These are phyloP conservation scores for Wickerhamiella bombiphila DNA, from an alignment of 805 yeast genomes.

Conservation along the genomic window DNA sequence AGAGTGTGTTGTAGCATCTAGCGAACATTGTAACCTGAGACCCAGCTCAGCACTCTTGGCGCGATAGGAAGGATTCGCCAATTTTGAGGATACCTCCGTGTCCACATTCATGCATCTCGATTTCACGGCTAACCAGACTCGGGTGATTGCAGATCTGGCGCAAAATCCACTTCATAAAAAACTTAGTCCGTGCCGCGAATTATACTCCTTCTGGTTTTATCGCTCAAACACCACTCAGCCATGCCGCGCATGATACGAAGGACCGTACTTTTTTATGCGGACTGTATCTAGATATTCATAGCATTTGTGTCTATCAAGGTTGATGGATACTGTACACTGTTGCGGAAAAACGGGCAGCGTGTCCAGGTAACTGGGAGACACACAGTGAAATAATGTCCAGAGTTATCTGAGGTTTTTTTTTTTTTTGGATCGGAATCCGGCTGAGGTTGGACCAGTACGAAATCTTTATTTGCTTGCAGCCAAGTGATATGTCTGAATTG, in stretches of 20 bases:
- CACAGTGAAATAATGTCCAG: constrained; percentile 92
- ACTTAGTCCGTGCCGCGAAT: constrained; percentile 65
- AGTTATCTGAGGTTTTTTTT: constrained; percentile 74
- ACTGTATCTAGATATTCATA: constrained; percentile 84
- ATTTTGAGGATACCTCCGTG: constrained; percentile 40
- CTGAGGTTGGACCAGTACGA: constrained; percentile 73
- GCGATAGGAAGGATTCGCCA: constrained; percentile 45
- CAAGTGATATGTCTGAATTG: constrained; percentile 69
- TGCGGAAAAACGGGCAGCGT: constrained; percentile 88
- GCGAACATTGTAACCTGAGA: constrained; percentile 31
- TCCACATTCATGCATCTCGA: constrained; percentile 20
- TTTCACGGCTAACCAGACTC: constrained; percentile 47
- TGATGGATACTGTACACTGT: constrained; percentile 85
- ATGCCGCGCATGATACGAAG: constrained; percentile 71
- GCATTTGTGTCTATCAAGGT: constrained; percentile 97
- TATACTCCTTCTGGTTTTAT: constrained; percentile 83
- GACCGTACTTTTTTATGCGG: constrained; percentile 93
- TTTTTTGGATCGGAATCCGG: constrained; percentile 96
- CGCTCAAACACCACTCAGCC: constrained; percentile 89
- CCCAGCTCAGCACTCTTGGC: constrained; percentile 38
- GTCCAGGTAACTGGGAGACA: constrained; percentile 87
- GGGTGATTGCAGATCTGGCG: constrained; percentile 96
- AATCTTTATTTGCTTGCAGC: constrained; percentile 73
- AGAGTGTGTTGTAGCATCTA: constrained; percentile 57
- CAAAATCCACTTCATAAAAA: constrained; percentile 76